Evolutionary conservation across 441 rosid species (phyloP).

Genomic region (Hura crepitans): DNA sequence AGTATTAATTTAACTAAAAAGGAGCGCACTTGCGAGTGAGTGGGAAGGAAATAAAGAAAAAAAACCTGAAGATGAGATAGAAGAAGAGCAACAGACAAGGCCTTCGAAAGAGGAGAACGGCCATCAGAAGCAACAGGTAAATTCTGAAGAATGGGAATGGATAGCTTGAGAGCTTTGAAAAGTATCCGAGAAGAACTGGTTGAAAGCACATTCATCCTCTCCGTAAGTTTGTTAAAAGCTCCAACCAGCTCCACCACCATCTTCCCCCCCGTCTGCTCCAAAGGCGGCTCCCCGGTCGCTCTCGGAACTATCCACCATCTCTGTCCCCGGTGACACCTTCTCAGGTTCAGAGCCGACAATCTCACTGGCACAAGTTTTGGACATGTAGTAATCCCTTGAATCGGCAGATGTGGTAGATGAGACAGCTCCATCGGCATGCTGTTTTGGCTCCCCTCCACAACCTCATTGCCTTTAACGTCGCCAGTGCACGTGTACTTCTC

Average conservation of each 20-base stretch:
- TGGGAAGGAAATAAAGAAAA: neutral
- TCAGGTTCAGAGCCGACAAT: neutral
- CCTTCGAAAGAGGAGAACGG: conserved; percentile 74
- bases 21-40: too few species aligned
- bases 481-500: neutral
- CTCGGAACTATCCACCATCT: conserved; percentile 11
- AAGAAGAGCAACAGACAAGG: conserved; percentile 73
- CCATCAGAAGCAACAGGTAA: conserved; percentile 63
- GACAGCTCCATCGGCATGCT: conserved; percentile 12
- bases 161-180: conserved; percentile 79
- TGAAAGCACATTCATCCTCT: conserved; percentile 78
- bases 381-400: neutral
- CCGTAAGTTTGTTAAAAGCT: conserved; percentile 81
- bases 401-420: neutral
- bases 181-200: conserved; percentile 70
- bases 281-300: neutral
- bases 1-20: too few species aligned
- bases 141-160: conserved; percentile 67
- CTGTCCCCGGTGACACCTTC: neutral
- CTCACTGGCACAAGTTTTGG: neutral
- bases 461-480: neutral
- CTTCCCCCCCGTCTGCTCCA: conserved; percentile 87
- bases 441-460: neutral
- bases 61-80: conserved; percentile 92
- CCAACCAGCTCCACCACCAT: conserved; percentile 97